Evolutionary conservation across 208 protist species (phyloP), one percentile per base, ranked within the genome.

Genomic region (Leishmania lainsoni): DNA sequence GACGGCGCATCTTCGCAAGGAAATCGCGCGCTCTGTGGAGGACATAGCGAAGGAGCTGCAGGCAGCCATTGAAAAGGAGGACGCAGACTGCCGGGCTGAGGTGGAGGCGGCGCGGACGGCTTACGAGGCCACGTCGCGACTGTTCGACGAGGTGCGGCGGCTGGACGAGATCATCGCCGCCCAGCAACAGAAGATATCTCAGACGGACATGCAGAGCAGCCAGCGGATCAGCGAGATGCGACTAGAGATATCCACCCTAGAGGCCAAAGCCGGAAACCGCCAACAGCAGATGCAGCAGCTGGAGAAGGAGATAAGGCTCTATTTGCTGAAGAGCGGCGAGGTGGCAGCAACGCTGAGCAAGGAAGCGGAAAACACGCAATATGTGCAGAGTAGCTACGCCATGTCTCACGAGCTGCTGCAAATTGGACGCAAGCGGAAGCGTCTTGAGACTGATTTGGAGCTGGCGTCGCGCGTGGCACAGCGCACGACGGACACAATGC

Each of bases 171-270:
- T 80, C 26, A 90, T 93, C 39, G 83, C 88, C 22, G 58, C 76
- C 12, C 73, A 91, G 54, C 89, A 93, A 76, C 88, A 92, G 68
- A 78, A 89, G 45, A 80, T 88, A 16, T 83, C 87, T 71, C 91
- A 93, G 68, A 85, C 83, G 39, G 88, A 95, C 45, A 83, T 95
- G 78, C 81, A 90, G 71, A 86, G 78, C 66, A 87, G 85, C 51
- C 93, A 93, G 54, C 87, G 83, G 66, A 91, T 95, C 35, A 89
- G 87, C 54, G 90, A 92, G 78, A 95, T 97, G 77, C 87, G 91
- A 29, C 81, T 94, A 26, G 91, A 97, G 78, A 90, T 95, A 61
- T 86, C 91, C 61, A 76, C 92, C 8, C 83, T 94, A 16, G 91
- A 95, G 87, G 89, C 86, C 29, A 86, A 85, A 75, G 79, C 83